Conservation (phyloP, 1,284 basidiomycete genomes). For the Nidula niveotomentosa region DNA sequence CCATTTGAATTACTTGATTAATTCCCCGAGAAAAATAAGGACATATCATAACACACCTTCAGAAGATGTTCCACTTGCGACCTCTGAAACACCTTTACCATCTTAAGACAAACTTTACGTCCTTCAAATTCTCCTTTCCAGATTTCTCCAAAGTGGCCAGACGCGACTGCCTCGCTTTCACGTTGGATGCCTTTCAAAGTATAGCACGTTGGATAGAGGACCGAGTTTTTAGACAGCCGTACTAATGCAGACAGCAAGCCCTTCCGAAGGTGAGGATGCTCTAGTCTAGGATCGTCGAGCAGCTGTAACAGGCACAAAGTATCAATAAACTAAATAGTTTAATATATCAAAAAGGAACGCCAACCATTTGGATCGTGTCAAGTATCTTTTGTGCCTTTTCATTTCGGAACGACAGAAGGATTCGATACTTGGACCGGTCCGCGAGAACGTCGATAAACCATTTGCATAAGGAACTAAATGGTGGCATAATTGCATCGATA, state of each 20-base stretch:
- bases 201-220: background rate
- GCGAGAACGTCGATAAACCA: no score
- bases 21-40: background rate
- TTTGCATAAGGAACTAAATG: no score
- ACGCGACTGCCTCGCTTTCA: background rate
- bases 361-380: no score
- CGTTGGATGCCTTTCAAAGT: background rate
- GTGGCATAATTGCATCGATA: no score
- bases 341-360: no score
- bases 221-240: background rate
- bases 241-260: background rate
- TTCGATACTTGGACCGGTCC: no score
- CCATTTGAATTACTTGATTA: background rate
- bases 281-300: no score
- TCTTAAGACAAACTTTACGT: background rate
- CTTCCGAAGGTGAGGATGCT: background rate
- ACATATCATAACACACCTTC: background rate
- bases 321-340: no score
- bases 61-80: background rate
- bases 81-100: background rate
- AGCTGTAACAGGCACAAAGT: no score
- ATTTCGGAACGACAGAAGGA: no score
- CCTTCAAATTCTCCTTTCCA: background rate
- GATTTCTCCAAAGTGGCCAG: background rate
- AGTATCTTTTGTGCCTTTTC: no score